Percentiles rank a stretch among this genome's conserved stretches.
These are phyloP conservation scores for Xylariaceae sp. DNA, from an alignment of 2,329 filamentous ascomycete species.

Conservation along the genomic window DNA sequence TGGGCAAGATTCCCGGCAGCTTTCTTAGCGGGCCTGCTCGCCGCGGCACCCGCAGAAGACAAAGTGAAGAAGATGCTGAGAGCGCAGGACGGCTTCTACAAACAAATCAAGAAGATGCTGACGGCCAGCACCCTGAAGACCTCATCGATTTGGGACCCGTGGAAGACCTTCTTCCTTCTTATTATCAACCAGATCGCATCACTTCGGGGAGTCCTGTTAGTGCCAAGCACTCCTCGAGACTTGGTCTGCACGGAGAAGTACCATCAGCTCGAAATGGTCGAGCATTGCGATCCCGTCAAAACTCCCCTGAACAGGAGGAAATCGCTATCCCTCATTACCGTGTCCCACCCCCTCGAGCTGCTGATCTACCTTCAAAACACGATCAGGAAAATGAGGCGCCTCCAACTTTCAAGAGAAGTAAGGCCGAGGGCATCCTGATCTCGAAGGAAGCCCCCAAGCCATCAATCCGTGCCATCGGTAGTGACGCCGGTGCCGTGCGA, in stretches of 20 bases:
- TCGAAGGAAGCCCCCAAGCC: slow-evolving; percentile 54
- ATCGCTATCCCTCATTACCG: slow-evolving; percentile 53
- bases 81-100: slow-evolving; percentile 39
- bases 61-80: slow-evolving; percentile 63
- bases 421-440: slow-evolving; percentile 50
- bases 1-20: slow-evolving; percentile 69
- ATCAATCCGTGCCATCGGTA: slow-evolving; percentile 46
- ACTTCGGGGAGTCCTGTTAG: slow-evolving; percentile 58
- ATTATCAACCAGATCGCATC: slow-evolving; percentile 47
- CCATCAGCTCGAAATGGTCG: slow-evolving; percentile 31
- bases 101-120: slow-evolving; percentile 38
- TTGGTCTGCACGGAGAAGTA: slow-evolving; percentile 38
- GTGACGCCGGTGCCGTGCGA: slow-evolving; percentile 37
- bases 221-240: slow-evolving; percentile 41
- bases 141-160: slow-evolving; percentile 33
- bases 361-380: slow-evolving; percentile 55
- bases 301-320: slow-evolving; percentile 34
- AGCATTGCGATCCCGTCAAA: slow-evolving; percentile 20
- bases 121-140: slow-evolving; percentile 36
- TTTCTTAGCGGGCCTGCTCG: slow-evolving; percentile 78
- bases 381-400: slow-evolving; percentile 85
- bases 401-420: slow-evolving; percentile 62
- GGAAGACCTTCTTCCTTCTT: slow-evolving; percentile 38
- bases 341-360: slow-evolving; percentile 49
- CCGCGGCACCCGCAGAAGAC: slow-evolving; percentile 63